Percentiles rank a stretch among this genome's conserved stretches.
Evolutionary conservation across 495 filamentous ascomycete species (phyloP).

Genomic region (Cercophora newfieldiana): DNA sequence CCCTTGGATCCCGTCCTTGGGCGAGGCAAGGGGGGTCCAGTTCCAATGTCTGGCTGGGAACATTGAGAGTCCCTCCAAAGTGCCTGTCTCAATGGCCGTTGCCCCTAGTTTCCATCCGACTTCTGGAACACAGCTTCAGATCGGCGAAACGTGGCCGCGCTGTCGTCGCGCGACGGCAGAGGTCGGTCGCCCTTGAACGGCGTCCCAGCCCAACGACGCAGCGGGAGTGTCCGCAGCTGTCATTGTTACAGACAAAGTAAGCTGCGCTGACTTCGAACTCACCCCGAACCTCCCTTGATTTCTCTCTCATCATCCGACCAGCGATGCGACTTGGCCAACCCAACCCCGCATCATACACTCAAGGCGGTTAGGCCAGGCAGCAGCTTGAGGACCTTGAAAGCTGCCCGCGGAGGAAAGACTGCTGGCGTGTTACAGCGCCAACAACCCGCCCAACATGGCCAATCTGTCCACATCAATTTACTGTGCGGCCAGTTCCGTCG

Average conservation of each 20-base stretch:
- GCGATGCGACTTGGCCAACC: background rate
- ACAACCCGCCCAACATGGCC: background rate
- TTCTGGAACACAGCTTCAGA: background rate
- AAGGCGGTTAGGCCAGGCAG: background rate
- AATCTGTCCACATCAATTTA: background rate
- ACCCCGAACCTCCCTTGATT: background rate
- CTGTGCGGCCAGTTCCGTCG: background rate
- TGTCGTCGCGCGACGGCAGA: constrained; percentile 1
- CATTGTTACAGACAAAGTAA: background rate
- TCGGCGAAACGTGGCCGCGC: background rate
- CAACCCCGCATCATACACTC: background rate
- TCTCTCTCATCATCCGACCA: background rate
- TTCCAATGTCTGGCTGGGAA: too few species aligned
- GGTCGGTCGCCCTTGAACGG: background rate
- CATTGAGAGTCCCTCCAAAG: too few species aligned
- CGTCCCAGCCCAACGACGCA: background rate
- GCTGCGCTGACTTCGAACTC: background rate
- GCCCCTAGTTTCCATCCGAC: background rate
- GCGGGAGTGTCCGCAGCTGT: constrained; percentile 4
- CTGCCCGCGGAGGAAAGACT: background rate
- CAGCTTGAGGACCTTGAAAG: background rate
- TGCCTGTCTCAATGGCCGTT: background rate
- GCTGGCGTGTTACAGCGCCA: background rate
- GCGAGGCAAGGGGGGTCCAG: too few species aligned
- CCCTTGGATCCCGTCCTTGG: too few species aligned